Evolutionary conservation across 768 basidiomycete genomes (phyloP).

Genomic region (Rhizopogon roseolus): DNA sequence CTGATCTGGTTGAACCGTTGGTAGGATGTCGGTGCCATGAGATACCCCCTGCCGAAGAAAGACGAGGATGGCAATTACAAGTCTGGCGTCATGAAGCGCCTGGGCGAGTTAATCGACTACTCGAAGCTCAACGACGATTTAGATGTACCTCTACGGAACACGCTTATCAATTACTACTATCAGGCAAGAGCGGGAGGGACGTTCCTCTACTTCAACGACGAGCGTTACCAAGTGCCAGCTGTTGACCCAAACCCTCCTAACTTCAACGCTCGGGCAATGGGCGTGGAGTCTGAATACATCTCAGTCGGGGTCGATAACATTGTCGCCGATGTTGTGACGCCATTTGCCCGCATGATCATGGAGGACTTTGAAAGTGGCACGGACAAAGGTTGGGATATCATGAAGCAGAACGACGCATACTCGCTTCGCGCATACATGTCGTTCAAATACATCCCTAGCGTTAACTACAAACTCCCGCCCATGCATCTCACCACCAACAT

Average conservation of each 20-base stretch:
- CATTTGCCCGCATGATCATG: conserved; percentile 13
- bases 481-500: neutral
- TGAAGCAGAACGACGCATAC: conserved; percentile 21
- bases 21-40: conserved; percentile 38
- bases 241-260: neutral
- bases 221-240: neutral
- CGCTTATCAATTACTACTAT: conserved; percentile 16
- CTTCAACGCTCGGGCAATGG: conserved; percentile 6
- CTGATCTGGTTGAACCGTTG: conserved; percentile 12
- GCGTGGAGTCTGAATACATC: conserved; percentile 3
- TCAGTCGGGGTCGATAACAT: conserved; percentile 15
- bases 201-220: conserved; percentile 18
- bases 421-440: conserved; percentile 21
- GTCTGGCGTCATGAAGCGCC: conserved; percentile 24
- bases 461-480: neutral
- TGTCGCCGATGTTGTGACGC: conserved; percentile 13
- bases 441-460: conserved; percentile 2
- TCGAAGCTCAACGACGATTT: conserved; percentile 13
- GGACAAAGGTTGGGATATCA: conserved; percentile 15
- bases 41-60: conserved; percentile 25
- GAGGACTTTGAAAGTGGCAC: conserved; percentile 14
- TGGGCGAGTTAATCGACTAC: conserved; percentile 26
- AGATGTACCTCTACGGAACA: conserved; percentile 9
- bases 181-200: conserved; percentile 9
- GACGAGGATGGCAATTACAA: conserved; percentile 10